These are phyloP conservation scores for Ophiostoma montium DNA, from an alignment of 2,329 filamentous ascomycete species.

Conservation along the genomic window DNA sequence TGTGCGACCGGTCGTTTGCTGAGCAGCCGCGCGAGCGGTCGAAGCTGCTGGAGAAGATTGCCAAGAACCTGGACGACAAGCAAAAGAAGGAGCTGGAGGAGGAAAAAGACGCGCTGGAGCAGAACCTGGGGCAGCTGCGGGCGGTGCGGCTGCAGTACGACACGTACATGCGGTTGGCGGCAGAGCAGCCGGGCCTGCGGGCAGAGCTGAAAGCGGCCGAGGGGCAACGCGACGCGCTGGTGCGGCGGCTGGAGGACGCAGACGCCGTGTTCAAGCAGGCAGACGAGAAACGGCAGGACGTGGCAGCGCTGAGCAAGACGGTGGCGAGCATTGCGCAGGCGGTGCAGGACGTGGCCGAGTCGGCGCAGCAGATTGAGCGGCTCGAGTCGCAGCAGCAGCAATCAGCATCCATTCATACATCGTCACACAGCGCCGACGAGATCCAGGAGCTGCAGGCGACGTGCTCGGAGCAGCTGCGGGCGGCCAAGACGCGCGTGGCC, in stretches of 20 bases:
- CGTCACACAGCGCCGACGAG: constrained; percentile 61
- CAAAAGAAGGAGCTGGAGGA: constrained; percentile 40
- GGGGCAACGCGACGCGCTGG: constrained; percentile 43
- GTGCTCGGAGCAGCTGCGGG: constrained; percentile 52
- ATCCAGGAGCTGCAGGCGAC: constrained; percentile 63
- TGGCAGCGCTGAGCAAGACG: constrained; percentile 63
- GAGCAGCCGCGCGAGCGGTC: constrained; percentile 43
- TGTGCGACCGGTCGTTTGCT: constrained; percentile 60
- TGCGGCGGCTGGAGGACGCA: constrained; percentile 49
- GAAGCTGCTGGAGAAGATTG: constrained; percentile 53
- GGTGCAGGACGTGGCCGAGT: constrained; percentile 53
- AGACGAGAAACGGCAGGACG: constrained; percentile 34
- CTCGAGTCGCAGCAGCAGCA: constrained; percentile 50
- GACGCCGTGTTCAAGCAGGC: constrained; percentile 53
- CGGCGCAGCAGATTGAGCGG: constrained; percentile 59
- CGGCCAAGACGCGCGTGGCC: constrained; percentile 46
- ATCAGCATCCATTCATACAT: constrained; percentile 4
- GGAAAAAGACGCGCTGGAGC: constrained; percentile 44
- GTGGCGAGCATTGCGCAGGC: constrained; percentile 63
- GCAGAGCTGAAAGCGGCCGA: constrained; percentile 41
- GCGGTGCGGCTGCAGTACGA: constrained; percentile 57
- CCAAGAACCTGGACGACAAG: constrained; percentile 46
- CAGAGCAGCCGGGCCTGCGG: constrained; percentile 56
- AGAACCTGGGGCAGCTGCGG: constrained; percentile 43
- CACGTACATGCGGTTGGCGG: constrained; percentile 47